Conservation (phyloP, 2,329 filamentous ascomycete species). For the Trichophyton benhamiae region DNA sequence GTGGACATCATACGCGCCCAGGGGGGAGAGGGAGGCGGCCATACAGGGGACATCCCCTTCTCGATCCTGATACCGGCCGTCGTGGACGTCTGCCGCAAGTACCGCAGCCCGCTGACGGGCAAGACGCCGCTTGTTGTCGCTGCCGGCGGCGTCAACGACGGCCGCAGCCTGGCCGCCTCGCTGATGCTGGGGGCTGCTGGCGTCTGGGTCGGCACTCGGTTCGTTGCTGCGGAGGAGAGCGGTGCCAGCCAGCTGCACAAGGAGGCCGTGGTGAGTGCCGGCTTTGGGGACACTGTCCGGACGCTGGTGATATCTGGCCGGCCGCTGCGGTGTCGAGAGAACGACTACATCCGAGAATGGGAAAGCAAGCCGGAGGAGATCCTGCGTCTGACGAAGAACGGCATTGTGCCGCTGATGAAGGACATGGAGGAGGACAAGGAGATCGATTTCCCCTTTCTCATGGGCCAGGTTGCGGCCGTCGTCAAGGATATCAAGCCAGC, state of each 20-base stretch:
- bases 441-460: slow-evolving; percentile 74
- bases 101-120: slow-evolving; percentile 59
- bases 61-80: slow-evolving; percentile 79
- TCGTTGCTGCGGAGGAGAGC: slow-evolving; percentile 73
- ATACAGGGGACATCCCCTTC: slow-evolving; percentile 78
- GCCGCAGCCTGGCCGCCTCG: slow-evolving; percentile 63
- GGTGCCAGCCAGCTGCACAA: slow-evolving; percentile 74
- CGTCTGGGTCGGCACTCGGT: slow-evolving; percentile 90
- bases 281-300: slow-evolving; percentile 65
- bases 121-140: slow-evolving; percentile 68
- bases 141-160: slow-evolving; percentile 76
- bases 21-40: slow-evolving; percentile 84
- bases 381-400: slow-evolving; percentile 58
- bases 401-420: slow-evolving; percentile 67
- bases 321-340: slow-evolving; percentile 66
- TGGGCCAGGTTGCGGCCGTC: slow-evolving; percentile 82
- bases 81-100: slow-evolving; percentile 65
- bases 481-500: slow-evolving; percentile 71
- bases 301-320: slow-evolving; percentile 74
- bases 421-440: slow-evolving; percentile 75
- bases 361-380: slow-evolving; percentile 64
- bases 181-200: slow-evolving; percentile 80
- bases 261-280: slow-evolving; percentile 65
- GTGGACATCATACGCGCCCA: slow-evolving; percentile 89
- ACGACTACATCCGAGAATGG: slow-evolving; percentile 75